A percentile compares a stretch with the other conserved stretches of the same genome.
Evolutionary conservation across 2,329 filamentous ascomycete species (phyloP).

Genomic region (Chalaropsis ovoidea): DNA sequence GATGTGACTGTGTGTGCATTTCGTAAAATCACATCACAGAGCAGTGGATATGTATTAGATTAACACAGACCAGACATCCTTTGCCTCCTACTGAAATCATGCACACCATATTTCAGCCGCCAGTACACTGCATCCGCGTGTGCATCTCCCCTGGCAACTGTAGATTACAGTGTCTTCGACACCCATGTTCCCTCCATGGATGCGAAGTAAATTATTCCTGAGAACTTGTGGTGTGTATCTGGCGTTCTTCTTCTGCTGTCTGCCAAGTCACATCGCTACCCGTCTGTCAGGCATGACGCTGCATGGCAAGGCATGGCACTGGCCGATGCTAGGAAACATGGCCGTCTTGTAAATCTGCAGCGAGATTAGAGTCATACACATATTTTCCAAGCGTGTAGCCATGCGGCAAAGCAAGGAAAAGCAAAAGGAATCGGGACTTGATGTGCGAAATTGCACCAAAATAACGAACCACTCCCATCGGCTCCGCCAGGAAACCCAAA

Average conservation of each 20-base stretch:
- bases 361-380: background rate
- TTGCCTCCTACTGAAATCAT: background rate
- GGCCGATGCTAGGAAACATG: background rate
- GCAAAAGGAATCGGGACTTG: background rate
- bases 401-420: background rate
- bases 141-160: background rate
- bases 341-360: background rate
- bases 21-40: no score
- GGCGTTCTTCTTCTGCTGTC: background rate
- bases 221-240: background rate
- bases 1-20: no score
- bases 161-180: constrained; percentile 10
- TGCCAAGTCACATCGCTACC: background rate
- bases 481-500: background rate
- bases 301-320: background rate
- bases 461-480: background rate
- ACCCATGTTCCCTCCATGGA: no score
- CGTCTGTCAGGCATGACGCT: background rate
- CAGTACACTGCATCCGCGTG: no score
- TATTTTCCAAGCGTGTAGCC: background rate
- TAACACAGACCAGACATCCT: background rate
- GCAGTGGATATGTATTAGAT: no score
- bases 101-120: no score
- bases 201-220: background rate
- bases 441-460: constrained; percentile 7